Base-by-base conservation (phyloP, 495 filamentous ascomycete genomes). In the Lichenothelia convexa region DNA sequence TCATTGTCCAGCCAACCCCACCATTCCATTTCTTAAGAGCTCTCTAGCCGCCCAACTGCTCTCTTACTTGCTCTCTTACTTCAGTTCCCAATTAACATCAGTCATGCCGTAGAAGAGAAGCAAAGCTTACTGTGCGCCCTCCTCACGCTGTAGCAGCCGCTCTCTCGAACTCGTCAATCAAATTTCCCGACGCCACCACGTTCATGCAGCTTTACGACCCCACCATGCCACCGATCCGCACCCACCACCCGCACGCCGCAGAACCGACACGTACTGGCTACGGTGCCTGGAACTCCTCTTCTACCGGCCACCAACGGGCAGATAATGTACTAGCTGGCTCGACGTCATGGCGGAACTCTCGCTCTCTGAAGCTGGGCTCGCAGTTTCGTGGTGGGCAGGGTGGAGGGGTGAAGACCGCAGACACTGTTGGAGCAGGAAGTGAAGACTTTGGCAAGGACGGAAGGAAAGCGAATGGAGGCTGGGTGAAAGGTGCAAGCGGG, bases 211-310 rank as follows among this genome's bases (percentile, higher is more conserved):
- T n/a, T n/a, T n/a, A n/a, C n/a, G n/a, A n/a, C n/a, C n/a, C n/a
- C n/a, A n/a, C n/a, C n/a, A n/a, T n/a, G n/a, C n/a, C n/a, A n/a
- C n/a, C n/a, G n/a, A n/a, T n/a, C n/a, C n/a, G n/a, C 24, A 13
- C 24, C 16, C 12, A 16, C 26, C 12, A 46, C 40, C 26, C 55
- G 39, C 46, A 37, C 23, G 68, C 69, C 34, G 63, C 71, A 7
- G 44, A 63, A 27, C 66, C 64, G 8, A 48, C 57, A 45, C 60
- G 64, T 46, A 55, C 57, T 30, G 45, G 55, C 42, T 86, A 81
- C 54, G 83, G 92, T 49, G 61, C 78, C 21, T 93, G 80, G 79
- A 85, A 83, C 56, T 77, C 78, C 16, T 70, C 69, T 12, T 71
- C 77, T 0, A 75, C 80, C 4, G 85, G 85, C 35, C 82, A 93